Base-by-base conservation (phyloP, 345 rosid species). In the Anacardium occidentale region DNA sequence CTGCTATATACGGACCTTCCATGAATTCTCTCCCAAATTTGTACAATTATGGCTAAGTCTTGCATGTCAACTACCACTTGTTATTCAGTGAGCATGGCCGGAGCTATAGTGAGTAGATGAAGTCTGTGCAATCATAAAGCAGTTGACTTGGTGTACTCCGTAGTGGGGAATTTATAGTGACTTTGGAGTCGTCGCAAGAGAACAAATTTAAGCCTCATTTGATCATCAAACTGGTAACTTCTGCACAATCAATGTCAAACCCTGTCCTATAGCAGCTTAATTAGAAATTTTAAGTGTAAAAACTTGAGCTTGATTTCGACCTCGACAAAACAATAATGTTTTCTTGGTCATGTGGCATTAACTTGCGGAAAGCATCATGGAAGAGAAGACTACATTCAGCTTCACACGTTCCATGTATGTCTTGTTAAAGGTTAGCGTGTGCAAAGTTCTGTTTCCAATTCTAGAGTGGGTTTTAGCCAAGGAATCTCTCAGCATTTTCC, bases 91-190 rank as follows among this genome's bases (percentile, higher is more conserved):
- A 37, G 42, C 42, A 37, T 37, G 42, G 42, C 42, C 42, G 42
- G 42, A 37, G 42, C 42, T 5, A 37, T 9, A 37, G 42, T 37
- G 0, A 37, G 7, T 7, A 37, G 42, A 37, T 37, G 42, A 7
- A 37, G 42, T 37, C 7, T 6, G 8, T 37, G 42, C 9, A 37
- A 7, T 37, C 22, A 37, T 34, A 20, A 70, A 9, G 57, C 26
- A 70, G 51, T 70, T 59, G 66, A 48, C 21, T 45, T 15, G 25
- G 54, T 54, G 52, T 10, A 26, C 69, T 68, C 45, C 26, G 50
- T 42, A 47, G 66, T 75, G 74, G 64, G 45, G 50, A 67, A 26
- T 69, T 48, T 3, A 21, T 57, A 2, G 59, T 64, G 74, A 37
- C 58, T 45, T 62, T 21, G 2, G 20, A 60, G 67, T 74, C 61